phyloP scores from a whole-genome alignment of 208 protist species.

The Eutreptiella sp. region DNA sequence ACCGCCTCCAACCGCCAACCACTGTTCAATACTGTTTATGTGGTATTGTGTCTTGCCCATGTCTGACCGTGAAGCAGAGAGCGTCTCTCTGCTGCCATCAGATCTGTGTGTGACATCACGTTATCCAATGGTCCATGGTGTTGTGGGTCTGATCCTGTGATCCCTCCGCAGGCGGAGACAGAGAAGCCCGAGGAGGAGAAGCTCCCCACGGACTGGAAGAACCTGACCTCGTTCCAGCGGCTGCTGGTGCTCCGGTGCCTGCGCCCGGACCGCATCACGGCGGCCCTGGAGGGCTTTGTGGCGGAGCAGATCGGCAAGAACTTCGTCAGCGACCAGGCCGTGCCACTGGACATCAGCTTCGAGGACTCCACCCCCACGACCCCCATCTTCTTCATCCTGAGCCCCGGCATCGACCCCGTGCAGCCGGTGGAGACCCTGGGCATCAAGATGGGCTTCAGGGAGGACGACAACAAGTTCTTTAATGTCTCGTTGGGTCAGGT shows the following conservation, averaged over 20 bases:
- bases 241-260: slow-evolving; percentile 61
- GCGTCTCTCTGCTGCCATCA: too few species aligned
- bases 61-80: too few species aligned
- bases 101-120: too few species aligned
- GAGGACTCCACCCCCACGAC: slow-evolving; percentile 47
- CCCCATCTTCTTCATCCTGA: slow-evolving; percentile 85
- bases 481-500: slow-evolving; percentile 77
- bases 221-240: slow-evolving; percentile 55
- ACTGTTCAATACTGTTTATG: too few species aligned
- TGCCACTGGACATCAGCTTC: slow-evolving; percentile 53
- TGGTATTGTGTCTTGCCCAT: too few species aligned
- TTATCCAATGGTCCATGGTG: too few species aligned
- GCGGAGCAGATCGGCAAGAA: slow-evolving; percentile 41
- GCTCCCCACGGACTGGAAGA: slow-evolving; percentile 75
- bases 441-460: slow-evolving; percentile 47
- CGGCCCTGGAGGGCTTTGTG: slow-evolving; percentile 54
- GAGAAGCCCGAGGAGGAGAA: slow-evolving; percentile 60
- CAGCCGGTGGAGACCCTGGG: slow-evolving; percentile 57
- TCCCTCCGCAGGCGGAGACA: too few species aligned
- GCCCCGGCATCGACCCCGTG: slow-evolving; percentile 76
- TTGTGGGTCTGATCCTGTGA: too few species aligned
- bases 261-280: slow-evolving; percentile 66
- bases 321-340: slow-evolving; percentile 49
- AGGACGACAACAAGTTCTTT: slow-evolving; percentile 57
- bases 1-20: too few species aligned